Conservation (phyloP, 2,329 filamentous ascomycete genomes). For the Dactylellina parvicollis region DNA sequence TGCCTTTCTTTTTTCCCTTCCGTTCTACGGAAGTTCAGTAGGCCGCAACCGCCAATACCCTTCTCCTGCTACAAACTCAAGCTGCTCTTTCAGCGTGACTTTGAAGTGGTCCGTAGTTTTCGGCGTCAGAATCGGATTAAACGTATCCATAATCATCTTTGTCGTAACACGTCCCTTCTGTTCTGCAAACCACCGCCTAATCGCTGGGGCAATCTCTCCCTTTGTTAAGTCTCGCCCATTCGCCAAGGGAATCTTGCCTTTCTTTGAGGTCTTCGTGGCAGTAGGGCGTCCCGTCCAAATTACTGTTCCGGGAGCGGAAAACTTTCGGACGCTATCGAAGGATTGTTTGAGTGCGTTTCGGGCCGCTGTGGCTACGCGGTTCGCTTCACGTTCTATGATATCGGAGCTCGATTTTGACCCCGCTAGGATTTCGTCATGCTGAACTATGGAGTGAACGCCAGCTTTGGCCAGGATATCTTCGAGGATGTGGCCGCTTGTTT, state of each 20-base stretch:
- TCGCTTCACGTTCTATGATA: constrained; percentile 83
- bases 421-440: constrained; percentile 90
- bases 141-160: constrained; percentile 69
- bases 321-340: constrained; percentile 74
- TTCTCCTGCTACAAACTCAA: constrained; percentile 66
- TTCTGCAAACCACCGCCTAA: constrained; percentile 54
- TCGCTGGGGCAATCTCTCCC: constrained; percentile 60
- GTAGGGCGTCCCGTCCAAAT: constrained; percentile 84
- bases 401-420: constrained; percentile 79
- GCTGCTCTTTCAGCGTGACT: constrained; percentile 78
- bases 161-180: constrained; percentile 58
- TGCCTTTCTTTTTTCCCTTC: constrained; percentile 68
- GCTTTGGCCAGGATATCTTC: constrained; percentile 87
- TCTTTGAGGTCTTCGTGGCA: constrained; percentile 78
- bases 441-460: constrained; percentile 87
- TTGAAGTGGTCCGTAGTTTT: constrained; percentile 82
- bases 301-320: constrained; percentile 79
- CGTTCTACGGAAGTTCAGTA: constrained; percentile 13
- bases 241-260: constrained; percentile 63
- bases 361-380: constrained; percentile 79
- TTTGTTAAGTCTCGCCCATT: constrained; percentile 70
- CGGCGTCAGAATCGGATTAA: constrained; percentile 79
- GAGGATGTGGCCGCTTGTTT: constrained; percentile 74
- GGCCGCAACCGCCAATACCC: constrained; percentile 65
- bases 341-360: constrained; percentile 78